phyloP scores from a whole-genome alignment of 352 stramenopile species.

The Elongisporangium anandrum region DNA sequence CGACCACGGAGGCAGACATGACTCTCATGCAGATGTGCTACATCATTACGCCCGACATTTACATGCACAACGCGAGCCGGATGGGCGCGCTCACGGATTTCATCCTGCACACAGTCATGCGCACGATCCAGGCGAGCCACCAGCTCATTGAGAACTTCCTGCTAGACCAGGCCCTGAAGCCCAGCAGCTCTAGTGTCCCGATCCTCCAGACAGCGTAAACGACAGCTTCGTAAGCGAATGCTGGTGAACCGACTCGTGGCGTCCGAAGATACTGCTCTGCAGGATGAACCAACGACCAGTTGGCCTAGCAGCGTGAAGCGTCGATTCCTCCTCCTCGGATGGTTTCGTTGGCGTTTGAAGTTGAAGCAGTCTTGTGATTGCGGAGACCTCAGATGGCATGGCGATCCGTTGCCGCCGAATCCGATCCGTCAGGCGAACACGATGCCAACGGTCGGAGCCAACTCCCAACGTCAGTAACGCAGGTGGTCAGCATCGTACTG shows the following conservation, averaged over 20 bases:
- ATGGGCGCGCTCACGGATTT: slow-evolving; percentile 37
- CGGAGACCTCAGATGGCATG: background rate
- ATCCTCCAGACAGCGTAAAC: background rate
- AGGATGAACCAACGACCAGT: no score
- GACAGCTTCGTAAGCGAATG: background rate
- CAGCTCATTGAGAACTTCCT: slow-evolving; percentile 52
- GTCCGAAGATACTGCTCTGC: no score
- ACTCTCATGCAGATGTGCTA: slow-evolving; percentile 51
- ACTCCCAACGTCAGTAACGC: background rate
- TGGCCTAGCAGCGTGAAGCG: background rate
- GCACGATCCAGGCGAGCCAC: slow-evolving; percentile 35
- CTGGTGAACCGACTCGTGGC: background rate
- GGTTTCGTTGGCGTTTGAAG: background rate
- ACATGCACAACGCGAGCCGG: slow-evolving; percentile 49
- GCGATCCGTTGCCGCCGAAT: background rate
- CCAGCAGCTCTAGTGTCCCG: background rate
- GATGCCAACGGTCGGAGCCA: background rate
- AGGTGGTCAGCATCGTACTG: background rate
- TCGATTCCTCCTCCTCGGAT: background rate
- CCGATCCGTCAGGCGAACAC: background rate
- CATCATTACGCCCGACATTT: slow-evolving; percentile 59
- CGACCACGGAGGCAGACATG: slow-evolving; percentile 19
- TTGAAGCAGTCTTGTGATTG: background rate
- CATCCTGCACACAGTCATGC: slow-evolving; percentile 26
- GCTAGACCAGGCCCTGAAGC: slow-evolving; percentile 29